phyloP scores from a whole-genome alignment of 441 rosid genomes.

The Brassica balearica region DNA sequence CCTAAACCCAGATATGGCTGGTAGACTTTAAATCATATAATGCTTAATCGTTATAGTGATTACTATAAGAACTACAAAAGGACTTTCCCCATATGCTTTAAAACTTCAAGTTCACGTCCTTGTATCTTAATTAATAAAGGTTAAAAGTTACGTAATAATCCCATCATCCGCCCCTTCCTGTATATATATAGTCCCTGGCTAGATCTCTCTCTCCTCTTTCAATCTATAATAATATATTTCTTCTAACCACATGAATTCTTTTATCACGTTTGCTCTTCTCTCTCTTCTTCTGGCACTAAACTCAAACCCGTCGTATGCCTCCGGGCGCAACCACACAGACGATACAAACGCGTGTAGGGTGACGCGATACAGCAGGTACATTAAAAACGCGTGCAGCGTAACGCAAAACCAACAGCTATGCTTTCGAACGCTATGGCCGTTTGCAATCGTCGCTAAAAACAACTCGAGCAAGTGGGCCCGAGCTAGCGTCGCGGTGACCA shows the following conservation, averaged over 20 bases:
- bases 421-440: slow-evolving; percentile 60
- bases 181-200: background rate
- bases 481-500: slow-evolving; percentile 74
- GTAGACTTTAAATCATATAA: background rate
- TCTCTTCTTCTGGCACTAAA: background rate
- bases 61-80: background rate
- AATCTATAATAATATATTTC: background rate
- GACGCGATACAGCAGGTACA: slow-evolving; percentile 40
- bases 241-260: slow-evolving; percentile 34
- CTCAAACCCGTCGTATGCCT: slow-evolving; percentile 28
- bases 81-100: background rate
- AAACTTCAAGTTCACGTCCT: slow-evolving; percentile 2
- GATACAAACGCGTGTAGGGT: slow-evolving; percentile 1
- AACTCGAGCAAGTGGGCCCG: slow-evolving; percentile 81
- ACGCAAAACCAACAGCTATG: slow-evolving; percentile 65
- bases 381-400: slow-evolving; percentile 72
- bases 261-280: slow-evolving; percentile 16
- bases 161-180: background rate
- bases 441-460: slow-evolving; percentile 55
- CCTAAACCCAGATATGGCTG: background rate
- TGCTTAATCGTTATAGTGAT: background rate
- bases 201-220: background rate
- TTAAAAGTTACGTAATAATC: background rate
- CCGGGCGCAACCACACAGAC: slow-evolving; percentile 33
- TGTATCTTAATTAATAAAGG: background rate